These are phyloP conservation scores for Zygoascus bituminiphila DNA, from an alignment of 805 yeast species.

Conservation along the genomic window DNA sequence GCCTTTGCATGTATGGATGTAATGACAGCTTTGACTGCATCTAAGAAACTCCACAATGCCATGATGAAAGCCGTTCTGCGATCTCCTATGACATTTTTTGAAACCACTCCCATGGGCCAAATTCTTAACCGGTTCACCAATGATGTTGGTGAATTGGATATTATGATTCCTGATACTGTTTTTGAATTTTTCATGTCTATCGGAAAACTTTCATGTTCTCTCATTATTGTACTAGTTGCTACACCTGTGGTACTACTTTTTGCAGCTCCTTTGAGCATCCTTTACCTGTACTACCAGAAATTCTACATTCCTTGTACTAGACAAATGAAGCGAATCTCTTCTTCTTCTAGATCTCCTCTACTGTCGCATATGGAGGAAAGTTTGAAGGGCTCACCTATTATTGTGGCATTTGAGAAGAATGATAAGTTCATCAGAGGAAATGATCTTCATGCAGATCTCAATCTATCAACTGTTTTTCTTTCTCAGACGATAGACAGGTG, in stretches of 20 bases:
- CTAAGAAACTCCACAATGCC: conserved; percentile 45
- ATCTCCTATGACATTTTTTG: conserved; percentile 93
- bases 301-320: conserved; percentile 64
- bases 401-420: conserved; percentile 63
- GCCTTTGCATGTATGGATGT: conserved; percentile 52
- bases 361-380: conserved; percentile 80
- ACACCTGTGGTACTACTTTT: conserved; percentile 81
- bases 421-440: conserved; percentile 51
- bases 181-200: conserved; percentile 30
- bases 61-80: conserved; percentile 70
- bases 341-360: conserved; percentile 65
- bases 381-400: conserved; percentile 65
- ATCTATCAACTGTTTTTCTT: conserved; percentile 77
- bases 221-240: conserved; percentile 60
- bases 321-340: conserved; percentile 67
- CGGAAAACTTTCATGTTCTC: conserved; percentile 63
- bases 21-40: conserved; percentile 17
- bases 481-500: conserved; percentile 80
- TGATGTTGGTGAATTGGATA: conserved; percentile 85
- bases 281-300: conserved; percentile 64
- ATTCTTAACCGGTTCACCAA: conserved; percentile 82
- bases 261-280: conserved; percentile 55
- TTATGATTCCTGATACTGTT: conserved; percentile 37
- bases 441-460: conserved; percentile 45
- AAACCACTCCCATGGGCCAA: conserved; percentile 91